Evolutionary conservation across 2,329 filamentous ascomycete genomes (phyloP).

Genomic region (Neurospora sp.): DNA sequence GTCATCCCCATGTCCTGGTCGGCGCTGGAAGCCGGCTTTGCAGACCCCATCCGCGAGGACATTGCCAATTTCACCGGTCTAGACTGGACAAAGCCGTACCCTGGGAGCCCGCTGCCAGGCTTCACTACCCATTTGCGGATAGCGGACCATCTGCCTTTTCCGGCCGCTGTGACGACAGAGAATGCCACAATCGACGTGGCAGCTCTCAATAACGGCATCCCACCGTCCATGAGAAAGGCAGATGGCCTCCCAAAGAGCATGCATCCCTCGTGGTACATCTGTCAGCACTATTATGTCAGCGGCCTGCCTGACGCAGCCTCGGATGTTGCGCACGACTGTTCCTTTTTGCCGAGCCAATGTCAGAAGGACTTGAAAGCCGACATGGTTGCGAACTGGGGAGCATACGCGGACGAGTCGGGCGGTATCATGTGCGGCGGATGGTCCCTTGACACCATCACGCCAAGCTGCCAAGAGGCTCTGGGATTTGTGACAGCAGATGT

Average conservation of each 20-base stretch:
- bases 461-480: neutral
- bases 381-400: slow-evolving; percentile 1
- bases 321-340: neutral
- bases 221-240: neutral
- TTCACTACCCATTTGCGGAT: neutral
- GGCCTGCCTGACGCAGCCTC: neutral
- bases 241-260: neutral
- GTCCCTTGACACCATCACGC: neutral
- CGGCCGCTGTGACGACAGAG: neutral
- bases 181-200: neutral
- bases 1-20: neutral
- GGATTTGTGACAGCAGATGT: neutral
- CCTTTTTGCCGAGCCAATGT: neutral
- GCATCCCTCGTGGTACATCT: neutral
- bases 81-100: slow-evolving; percentile 1
- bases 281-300: neutral
- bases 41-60: neutral
- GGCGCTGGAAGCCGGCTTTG: slow-evolving; percentile 1
- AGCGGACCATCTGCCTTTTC: neutral
- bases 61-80: neutral
- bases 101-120: neutral
- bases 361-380: neutral
- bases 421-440: neutral
- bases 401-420: neutral
- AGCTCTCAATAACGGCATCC: neutral